Evolutionary conservation across 495 filamentous ascomycete genomes (phyloP).

Genomic region (Aspergillus nidulans): DNA sequence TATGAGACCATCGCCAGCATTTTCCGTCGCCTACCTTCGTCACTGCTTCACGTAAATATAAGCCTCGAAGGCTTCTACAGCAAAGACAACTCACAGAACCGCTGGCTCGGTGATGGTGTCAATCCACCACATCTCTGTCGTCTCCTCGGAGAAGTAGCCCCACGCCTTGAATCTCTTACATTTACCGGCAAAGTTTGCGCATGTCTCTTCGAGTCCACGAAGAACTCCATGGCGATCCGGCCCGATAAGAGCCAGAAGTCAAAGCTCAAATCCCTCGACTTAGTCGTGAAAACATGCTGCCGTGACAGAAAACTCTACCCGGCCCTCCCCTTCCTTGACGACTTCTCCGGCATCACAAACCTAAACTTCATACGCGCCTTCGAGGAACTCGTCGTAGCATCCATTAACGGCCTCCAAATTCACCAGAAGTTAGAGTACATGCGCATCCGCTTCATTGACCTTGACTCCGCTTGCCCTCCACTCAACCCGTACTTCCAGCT

Average conservation of each 20-base stretch:
- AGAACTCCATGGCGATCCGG: slow-evolving; percentile 26
- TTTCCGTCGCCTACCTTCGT: slow-evolving; percentile 45
- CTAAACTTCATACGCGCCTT: slow-evolving; percentile 64
- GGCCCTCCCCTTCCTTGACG: slow-evolving; percentile 28
- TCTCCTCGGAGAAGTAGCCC: slow-evolving; percentile 50
- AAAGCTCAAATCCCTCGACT: slow-evolving; percentile 57
- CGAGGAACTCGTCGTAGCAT: slow-evolving; percentile 57
- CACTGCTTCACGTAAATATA: slow-evolving; percentile 57
- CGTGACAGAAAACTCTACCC: slow-evolving; percentile 39
- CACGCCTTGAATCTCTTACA: slow-evolving; percentile 56
- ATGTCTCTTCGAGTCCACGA: slow-evolving; percentile 50
- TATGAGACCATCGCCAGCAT: slow-evolving; percentile 61
- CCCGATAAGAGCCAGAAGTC: slow-evolving; percentile 27
- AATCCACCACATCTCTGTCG: slow-evolving; percentile 48
- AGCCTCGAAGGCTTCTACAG: slow-evolving; percentile 64
- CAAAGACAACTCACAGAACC: slow-evolving; percentile 43
- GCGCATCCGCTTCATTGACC: slow-evolving; percentile 67
- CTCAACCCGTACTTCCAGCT: slow-evolving; percentile 67
- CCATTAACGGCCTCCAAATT: slow-evolving; percentile 51
- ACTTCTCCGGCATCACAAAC: slow-evolving; percentile 63
- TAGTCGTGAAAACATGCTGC: slow-evolving; percentile 68
- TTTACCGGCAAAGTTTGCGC: slow-evolving; percentile 66
- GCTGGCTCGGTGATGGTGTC: slow-evolving; percentile 18
- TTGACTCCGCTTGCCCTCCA: slow-evolving; percentile 50
- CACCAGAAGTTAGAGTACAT: slow-evolving; percentile 53